Conservation (phyloP, 2,329 filamentous ascomycete genomes). For the Orbilia brochopaga region DNA sequence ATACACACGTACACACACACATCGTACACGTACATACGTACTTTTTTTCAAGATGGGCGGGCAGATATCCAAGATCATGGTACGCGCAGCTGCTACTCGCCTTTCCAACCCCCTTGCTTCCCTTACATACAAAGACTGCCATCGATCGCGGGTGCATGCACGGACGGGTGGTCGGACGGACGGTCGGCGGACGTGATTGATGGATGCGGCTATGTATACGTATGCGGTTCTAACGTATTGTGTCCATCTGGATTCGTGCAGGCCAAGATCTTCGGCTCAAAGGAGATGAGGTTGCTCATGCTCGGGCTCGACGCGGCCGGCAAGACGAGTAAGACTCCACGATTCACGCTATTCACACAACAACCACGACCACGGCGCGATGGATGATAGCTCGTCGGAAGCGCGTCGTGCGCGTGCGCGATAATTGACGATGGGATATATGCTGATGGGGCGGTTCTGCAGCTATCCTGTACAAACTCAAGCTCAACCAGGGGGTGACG, state of each 20-base stretch:
- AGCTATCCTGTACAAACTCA: conserved; percentile 97
- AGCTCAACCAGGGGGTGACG: conserved; percentile 96
- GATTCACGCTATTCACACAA: not conserved
- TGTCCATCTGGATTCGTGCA: conserved; percentile 11
- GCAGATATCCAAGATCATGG: conserved; percentile 47
- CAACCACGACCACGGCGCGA: conserved; percentile 21
- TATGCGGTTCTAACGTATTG: not conserved
- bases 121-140: too few relatives aligned
- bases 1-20: not conserved
- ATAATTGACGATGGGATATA: not conserved
- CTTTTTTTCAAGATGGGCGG: conserved; percentile 33
- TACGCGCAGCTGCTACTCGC: not conserved
- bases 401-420: conserved; percentile 7
- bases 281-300: conserved; percentile 99
- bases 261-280: conserved; percentile 98
- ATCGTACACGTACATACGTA: not conserved
- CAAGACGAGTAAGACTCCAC: conserved; percentile 78
- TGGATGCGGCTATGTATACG: too few relatives aligned
- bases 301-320: conserved; percentile 95
- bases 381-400: not conserved
- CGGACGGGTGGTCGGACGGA: too few relatives aligned
- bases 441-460: conserved; percentile 7
- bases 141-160: too few relatives aligned
- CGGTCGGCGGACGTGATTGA: too few relatives aligned
- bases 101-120: not conserved